These are phyloP conservation scores for Solanum virginianum DNA, from an alignment of 257 asterid genomes.

Conservation along the genomic window DNA sequence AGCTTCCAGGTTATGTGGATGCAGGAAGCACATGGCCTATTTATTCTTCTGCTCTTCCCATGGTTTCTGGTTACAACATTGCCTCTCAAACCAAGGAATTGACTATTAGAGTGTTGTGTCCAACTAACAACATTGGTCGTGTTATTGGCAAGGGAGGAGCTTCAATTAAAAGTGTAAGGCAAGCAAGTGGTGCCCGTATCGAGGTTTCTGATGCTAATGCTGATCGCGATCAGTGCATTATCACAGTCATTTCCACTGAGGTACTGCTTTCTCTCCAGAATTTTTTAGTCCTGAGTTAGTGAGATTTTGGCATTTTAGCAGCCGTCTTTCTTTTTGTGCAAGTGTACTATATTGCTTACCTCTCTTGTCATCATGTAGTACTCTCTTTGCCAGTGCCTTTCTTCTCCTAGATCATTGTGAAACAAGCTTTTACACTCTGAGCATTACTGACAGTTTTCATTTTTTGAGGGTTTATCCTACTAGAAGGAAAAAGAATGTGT, in stretches of 20 bases:
- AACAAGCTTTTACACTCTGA: neutral
- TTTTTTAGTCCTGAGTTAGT: neutral
- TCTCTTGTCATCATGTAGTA: too few species aligned
- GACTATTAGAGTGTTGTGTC: slow-evolving; percentile 59
- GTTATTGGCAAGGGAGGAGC: slow-evolving; percentile 90
- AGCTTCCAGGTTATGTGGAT: slow-evolving; percentile 54
- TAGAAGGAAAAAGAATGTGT: neutral
- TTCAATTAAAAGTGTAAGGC: slow-evolving; percentile 64
- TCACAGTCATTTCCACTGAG: slow-evolving; percentile 75
- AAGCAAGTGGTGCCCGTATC: slow-evolving; percentile 81
- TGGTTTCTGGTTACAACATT: slow-evolving; percentile 63
- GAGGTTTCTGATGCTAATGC: slow-evolving; percentile 74
- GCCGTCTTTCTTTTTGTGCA: neutral
- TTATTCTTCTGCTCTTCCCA: slow-evolving; percentile 70
- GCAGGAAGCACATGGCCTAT: slow-evolving; percentile 68
- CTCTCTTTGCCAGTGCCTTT: neutral
- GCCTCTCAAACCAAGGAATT: slow-evolving; percentile 54
- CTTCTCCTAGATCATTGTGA: neutral
- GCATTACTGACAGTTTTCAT: neutral
- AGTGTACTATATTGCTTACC: neutral
- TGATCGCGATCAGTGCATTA: slow-evolving; percentile 50
- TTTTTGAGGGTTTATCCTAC: neutral
- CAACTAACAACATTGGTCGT: slow-evolving; percentile 70
- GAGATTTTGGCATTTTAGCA: neutral
- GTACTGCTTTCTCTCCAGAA: slow-evolving; percentile 16